Percentiles rank a stretch among this genome's conserved stretches.
Evolutionary conservation across 2,329 filamentous ascomycete species (phyloP).

Genomic region (Apiospora phragmitis): DNA sequence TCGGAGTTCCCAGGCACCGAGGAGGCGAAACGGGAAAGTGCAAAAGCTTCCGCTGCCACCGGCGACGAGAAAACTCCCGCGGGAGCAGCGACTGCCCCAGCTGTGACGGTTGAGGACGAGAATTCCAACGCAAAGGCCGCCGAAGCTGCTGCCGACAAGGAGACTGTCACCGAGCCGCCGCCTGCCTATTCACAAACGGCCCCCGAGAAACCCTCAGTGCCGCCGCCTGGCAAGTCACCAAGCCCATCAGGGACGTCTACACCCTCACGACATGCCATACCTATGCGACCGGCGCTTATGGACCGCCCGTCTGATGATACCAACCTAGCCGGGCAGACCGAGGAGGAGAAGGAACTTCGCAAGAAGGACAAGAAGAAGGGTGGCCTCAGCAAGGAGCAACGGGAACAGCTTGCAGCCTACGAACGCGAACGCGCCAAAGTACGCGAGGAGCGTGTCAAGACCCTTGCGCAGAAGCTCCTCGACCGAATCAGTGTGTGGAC

Average conservation of each 20-base stretch:
- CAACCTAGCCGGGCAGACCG: slow-evolving; percentile 64
- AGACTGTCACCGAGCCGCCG: slow-evolving; percentile 32
- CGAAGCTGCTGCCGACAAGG: slow-evolving; percentile 26
- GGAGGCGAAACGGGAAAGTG: slow-evolving; percentile 57
- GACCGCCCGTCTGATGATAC: slow-evolving; percentile 80
- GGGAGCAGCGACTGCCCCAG: slow-evolving; percentile 23
- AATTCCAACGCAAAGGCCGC: slow-evolving; percentile 27
- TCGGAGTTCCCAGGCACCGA: slow-evolving; percentile 58
- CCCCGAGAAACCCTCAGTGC: slow-evolving; percentile 32
- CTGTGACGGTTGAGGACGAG: slow-evolving; percentile 35
- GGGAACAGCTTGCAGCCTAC: slow-evolving; percentile 85
- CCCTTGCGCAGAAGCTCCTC: slow-evolving; percentile 78
- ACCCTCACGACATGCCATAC: slow-evolving; percentile 53
- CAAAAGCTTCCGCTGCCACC: slow-evolving; percentile 39
- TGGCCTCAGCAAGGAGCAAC: slow-evolving; percentile 85
- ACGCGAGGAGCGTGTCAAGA: slow-evolving; percentile 87
- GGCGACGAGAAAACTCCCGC: slow-evolving; percentile 29
- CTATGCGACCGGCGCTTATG: slow-evolving; percentile 83
- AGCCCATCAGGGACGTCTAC: slow-evolving; percentile 40
- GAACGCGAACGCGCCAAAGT: slow-evolving; percentile 82
- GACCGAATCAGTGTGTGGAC: slow-evolving; percentile 95
- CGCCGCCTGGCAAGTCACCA: slow-evolving; percentile 22
- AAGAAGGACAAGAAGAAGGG: slow-evolving; percentile 85
- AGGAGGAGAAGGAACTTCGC: slow-evolving; percentile 73
- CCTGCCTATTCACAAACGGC: slow-evolving; percentile 43